These are phyloP conservation scores for Trichoderma sp. DNA, from an alignment of 2,329 filamentous ascomycete genomes.

Conservation along the genomic window DNA sequence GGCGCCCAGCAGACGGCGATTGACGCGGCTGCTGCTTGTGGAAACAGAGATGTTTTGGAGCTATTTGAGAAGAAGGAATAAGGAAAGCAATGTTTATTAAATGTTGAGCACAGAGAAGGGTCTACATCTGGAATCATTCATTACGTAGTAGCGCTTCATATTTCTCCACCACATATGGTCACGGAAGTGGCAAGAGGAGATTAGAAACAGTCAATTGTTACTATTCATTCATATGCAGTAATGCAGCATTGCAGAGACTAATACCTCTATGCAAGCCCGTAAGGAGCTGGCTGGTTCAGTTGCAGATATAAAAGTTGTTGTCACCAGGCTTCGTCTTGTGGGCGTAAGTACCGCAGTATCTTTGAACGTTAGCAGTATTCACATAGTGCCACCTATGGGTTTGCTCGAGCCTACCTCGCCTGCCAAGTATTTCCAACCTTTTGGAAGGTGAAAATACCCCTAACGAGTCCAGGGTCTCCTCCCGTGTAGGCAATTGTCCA, in stretches of 20 bases:
- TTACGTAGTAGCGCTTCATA: background rate
- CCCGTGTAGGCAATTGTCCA: background rate
- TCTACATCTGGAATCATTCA: background rate
- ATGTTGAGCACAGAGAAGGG: background rate
- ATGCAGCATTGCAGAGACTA: background rate
- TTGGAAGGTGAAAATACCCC: background rate
- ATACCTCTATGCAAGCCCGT: background rate
- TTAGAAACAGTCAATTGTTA: background rate
- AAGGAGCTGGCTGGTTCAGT: background rate
- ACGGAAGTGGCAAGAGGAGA: background rate
- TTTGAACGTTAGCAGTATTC: background rate
- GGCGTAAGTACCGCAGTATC: conserved; percentile 4
- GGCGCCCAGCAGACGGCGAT: conserved; percentile 30
- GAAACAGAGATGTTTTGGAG: conserved; percentile 27
- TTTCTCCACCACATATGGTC: background rate
- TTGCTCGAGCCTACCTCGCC: background rate
- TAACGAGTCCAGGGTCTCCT: background rate
- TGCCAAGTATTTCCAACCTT: background rate
- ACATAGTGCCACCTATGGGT: background rate
- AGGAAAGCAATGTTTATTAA: background rate
- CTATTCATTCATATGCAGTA: background rate
- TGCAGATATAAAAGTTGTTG: background rate
- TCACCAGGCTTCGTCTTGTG: background rate
- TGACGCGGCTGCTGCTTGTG: conserved; percentile 35
- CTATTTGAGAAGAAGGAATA: conserved; percentile 30